Percentiles rank a stretch among this genome's conserved stretches.
phyloP scores from a whole-genome alignment of 805 yeast genomes.

The Kuraishia floccosa region DNA sequence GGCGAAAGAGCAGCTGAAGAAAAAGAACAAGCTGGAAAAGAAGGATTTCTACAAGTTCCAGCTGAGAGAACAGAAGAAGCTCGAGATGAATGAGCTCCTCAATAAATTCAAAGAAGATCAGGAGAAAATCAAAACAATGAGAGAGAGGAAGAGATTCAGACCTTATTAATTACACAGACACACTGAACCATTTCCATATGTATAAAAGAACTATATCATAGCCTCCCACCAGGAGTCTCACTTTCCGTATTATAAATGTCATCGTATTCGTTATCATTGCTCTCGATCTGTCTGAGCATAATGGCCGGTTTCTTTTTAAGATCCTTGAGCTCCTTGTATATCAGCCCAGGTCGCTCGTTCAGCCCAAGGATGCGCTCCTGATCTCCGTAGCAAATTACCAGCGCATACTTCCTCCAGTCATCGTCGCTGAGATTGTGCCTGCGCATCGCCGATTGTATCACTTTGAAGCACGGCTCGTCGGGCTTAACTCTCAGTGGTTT shows the following conservation, averaged over 20 bases:
- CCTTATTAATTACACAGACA: constrained; percentile 64
- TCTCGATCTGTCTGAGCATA: constrained; percentile 81
- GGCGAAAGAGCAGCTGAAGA: constrained; percentile 25
- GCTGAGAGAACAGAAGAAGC: constrained; percentile 85
- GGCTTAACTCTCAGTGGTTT: constrained; percentile 77
- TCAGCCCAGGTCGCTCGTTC: constrained; percentile 80
- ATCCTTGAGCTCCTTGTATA: constrained; percentile 77
- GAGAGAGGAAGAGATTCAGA: constrained; percentile 69
- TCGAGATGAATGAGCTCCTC: constrained; percentile 81
- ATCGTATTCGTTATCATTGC: constrained; percentile 18
- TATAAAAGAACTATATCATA: too few species aligned
- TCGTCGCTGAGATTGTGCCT: constrained; percentile 67
- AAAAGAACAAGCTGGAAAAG: constrained; percentile 65
- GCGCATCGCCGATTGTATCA: constrained; percentile 80
- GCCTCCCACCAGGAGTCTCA: constrained; percentile 30
- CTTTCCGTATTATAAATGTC: constrained; percentile 6
- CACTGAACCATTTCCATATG: too few species aligned
- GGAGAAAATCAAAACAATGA: constrained; percentile 68
- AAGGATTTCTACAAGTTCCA: constrained; percentile 94
- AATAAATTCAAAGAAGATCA: constrained; percentile 85
- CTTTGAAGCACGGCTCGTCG: constrained; percentile 85
- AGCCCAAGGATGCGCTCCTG: constrained; percentile 74
- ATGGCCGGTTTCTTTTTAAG: constrained; percentile 83
- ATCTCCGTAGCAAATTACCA: constrained; percentile 86
- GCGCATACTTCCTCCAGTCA: constrained; percentile 83